Evolutionary conservation across 1,284 basidiomycete species (phyloP).

Genomic region (Fomitiporia mediterranea): DNA sequence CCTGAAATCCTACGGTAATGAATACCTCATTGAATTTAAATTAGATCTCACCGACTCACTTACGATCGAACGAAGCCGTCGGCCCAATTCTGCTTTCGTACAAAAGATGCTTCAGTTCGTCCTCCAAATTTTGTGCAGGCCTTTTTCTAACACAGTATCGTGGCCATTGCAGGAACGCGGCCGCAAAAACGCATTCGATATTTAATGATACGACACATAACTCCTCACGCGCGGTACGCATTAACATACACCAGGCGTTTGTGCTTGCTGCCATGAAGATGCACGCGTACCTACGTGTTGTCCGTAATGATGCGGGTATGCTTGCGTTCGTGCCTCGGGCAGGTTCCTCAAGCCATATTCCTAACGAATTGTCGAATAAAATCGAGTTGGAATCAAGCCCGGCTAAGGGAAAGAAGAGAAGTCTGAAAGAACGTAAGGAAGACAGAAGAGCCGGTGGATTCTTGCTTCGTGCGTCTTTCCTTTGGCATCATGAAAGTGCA

Average conservation of each 20-base stretch:
- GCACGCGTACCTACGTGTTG: constrained; percentile 71
- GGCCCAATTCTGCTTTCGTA: constrained; percentile 52
- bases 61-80: constrained; percentile 58
- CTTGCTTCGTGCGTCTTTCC: constrained; percentile 2
- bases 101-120: constrained; percentile 65
- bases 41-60: constrained; percentile 57
- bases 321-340: constrained; percentile 50
- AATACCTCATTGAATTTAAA: background rate
- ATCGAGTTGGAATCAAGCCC: background rate
- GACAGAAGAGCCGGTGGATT: background rate
- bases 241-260: constrained; percentile 87
- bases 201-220: constrained; percentile 79
- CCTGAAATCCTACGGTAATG: background rate
- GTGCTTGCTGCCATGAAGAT: constrained; percentile 87
- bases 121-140: constrained; percentile 25
- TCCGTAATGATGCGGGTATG: constrained; percentile 44
- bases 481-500: background rate
- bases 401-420: background rate
- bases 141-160: background rate
- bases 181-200: constrained; percentile 64
- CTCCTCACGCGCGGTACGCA: constrained; percentile 52
- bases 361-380: background rate
- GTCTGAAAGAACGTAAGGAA: background rate
- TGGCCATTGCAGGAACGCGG: constrained; percentile 50
- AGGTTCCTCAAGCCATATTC: background rate